phyloP scores from a whole-genome alignment of 2,329 filamentous ascomycete species.

The Mollisiaceae sp. region DNA sequence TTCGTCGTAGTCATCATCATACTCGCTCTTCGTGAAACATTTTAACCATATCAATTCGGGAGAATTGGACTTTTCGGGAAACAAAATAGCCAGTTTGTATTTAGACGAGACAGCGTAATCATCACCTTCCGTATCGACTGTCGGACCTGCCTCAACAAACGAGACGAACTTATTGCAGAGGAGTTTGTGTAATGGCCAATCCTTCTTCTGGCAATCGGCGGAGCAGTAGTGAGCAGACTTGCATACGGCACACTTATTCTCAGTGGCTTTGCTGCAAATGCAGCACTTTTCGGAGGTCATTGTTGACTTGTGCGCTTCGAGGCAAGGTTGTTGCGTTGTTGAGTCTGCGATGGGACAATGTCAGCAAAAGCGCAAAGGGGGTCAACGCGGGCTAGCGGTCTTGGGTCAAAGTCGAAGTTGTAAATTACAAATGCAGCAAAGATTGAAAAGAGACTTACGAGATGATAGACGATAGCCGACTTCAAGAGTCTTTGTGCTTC shows the following conservation, averaged over 20 bases:
- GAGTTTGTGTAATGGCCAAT: conserved; percentile 20
- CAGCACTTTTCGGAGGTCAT: conserved; percentile 12
- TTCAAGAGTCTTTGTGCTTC: too few species aligned
- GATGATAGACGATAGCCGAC: not conserved
- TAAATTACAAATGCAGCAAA: not conserved
- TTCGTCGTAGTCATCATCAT: not conserved
- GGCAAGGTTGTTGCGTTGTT: not conserved
- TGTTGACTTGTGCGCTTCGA: not conserved
- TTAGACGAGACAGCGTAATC: not conserved
- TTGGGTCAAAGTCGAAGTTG: not conserved
- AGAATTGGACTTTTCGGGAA: not conserved
- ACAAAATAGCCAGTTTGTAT: conserved; percentile 12
- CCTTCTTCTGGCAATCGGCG: conserved; percentile 9
- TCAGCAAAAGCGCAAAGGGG: not conserved
- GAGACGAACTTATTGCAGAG: conserved; percentile 11
- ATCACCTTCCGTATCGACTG: not conserved
- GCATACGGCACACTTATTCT: not conserved
- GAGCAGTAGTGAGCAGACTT: conserved; percentile 18
- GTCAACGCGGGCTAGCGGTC: too few species aligned
- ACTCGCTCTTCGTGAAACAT: not conserved
- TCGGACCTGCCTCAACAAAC: conserved; percentile 7
- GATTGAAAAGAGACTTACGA: not conserved
- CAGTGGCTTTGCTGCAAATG: conserved; percentile 7
- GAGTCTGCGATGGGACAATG: not conserved
- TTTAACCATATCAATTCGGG: not conserved